Conservation (phyloP, 495 filamentous ascomycete genomes). For the Aspergillus wentii region DNA sequence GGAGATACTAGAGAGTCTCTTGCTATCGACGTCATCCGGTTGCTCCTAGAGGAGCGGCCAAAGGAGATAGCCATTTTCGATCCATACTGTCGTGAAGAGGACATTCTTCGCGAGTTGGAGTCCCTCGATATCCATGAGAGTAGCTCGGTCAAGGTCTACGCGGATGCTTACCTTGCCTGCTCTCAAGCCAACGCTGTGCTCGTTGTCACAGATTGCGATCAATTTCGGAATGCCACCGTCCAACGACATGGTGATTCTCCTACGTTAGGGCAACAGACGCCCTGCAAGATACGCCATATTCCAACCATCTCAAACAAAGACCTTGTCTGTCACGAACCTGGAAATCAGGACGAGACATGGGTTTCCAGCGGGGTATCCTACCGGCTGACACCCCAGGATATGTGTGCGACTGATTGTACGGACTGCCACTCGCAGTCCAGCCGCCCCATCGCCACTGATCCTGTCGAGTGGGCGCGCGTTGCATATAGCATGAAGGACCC, state of each 20-base stretch:
- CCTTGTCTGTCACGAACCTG: neutral
- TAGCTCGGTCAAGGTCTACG: slow-evolving; percentile 22
- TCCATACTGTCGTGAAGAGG: slow-evolving; percentile 52
- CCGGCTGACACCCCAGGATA: slow-evolving; percentile 11
- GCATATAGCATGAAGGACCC: slow-evolving; percentile 58
- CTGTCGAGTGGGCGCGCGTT: slow-evolving; percentile 50
- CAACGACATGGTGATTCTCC: neutral
- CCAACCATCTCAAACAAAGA: no score
- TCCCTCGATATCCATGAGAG: slow-evolving; percentile 4
- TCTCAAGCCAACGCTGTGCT: slow-evolving; percentile 29
- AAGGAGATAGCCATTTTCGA: slow-evolving; percentile 70
- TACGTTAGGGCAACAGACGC: no score
- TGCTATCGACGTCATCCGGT: slow-evolving; percentile 61
- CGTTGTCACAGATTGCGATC: slow-evolving; percentile 33
- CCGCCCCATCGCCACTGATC: slow-evolving; percentile 13
- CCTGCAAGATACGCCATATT: no score
- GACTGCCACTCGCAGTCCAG: slow-evolving; percentile 15
- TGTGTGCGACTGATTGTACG: slow-evolving; percentile 13
- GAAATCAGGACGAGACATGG: slow-evolving; percentile 10
- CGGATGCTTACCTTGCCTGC: slow-evolving; percentile 35
- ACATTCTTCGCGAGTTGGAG: slow-evolving; percentile 38
- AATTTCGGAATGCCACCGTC: slow-evolving; percentile 18
- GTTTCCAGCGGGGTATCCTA: slow-evolving; percentile 13
- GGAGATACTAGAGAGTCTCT: slow-evolving; percentile 71
- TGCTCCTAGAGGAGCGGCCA: slow-evolving; percentile 57